Evolutionary conservation across 495 filamentous ascomycete genomes (phyloP).

Genomic region (Daldinia loculata): DNA sequence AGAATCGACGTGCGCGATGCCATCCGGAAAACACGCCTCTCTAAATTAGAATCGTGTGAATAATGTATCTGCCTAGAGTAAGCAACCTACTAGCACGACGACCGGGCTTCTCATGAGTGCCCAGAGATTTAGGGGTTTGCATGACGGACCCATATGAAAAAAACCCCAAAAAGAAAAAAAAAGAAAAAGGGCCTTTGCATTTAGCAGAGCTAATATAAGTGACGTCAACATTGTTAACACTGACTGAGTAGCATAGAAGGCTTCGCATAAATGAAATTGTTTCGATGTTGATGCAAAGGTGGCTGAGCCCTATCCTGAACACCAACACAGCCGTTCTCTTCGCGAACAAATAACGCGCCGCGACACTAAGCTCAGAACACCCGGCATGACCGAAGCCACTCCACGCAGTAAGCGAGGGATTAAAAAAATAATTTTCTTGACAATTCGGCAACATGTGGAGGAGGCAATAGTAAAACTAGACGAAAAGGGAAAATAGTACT

Average conservation of each 20-base stretch:
- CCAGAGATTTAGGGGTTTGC: slow-evolving; percentile 12
- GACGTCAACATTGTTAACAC: slow-evolving; percentile 30
- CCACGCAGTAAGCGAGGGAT: slow-evolving; percentile 38
- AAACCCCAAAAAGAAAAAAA: neutral
- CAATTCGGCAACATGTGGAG: neutral
- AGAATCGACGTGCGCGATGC: neutral
- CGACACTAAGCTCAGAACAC: slow-evolving; percentile 31
- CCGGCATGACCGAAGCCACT: slow-evolving; percentile 39
- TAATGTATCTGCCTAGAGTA: slow-evolving; percentile 33
- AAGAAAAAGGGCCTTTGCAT: slow-evolving; percentile 14
- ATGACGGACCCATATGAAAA: slow-evolving; percentile 25
- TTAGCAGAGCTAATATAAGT: slow-evolving; percentile 22
- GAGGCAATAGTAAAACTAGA: slow-evolving; percentile 21
- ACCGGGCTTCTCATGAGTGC: neutral
- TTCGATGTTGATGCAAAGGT: slow-evolving; percentile 34
- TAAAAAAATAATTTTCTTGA: slow-evolving; percentile 17
- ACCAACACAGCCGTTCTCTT: slow-evolving; percentile 26
- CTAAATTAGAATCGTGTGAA: slow-evolving; percentile 13
- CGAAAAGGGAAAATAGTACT: neutral
- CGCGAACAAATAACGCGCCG: slow-evolving; percentile 29
- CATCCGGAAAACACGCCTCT: neutral
- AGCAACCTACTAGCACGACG: slow-evolving; percentile 7
- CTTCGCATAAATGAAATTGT: slow-evolving; percentile 34
- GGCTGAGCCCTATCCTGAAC: slow-evolving; percentile 40
- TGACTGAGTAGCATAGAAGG: slow-evolving; percentile 3